phyloP scores from a whole-genome alignment of 306 rosid genomes.

The Acmispon strigosus region DNA sequence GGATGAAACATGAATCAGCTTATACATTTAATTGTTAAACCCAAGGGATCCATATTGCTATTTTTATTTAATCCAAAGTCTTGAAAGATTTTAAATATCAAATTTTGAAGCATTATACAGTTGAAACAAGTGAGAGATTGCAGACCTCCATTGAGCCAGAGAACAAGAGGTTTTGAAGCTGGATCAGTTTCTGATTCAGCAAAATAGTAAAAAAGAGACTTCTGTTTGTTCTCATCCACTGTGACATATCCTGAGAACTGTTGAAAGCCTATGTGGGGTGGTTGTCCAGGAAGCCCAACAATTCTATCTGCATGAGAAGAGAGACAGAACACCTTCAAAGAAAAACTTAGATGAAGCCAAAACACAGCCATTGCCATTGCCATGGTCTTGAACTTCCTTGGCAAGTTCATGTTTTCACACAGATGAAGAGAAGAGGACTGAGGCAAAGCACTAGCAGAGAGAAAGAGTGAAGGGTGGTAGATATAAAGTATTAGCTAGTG shows the following conservation, averaged over 20 bases:
- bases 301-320: conserved; percentile 38
- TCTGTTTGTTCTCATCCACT: conserved; percentile 39
- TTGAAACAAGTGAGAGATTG: conserved; percentile 8
- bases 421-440: background rate
- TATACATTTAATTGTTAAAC: background rate
- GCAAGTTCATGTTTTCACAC: conserved; percentile 23
- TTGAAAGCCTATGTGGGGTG: conserved; percentile 38
- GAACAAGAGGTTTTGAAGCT: conserved; percentile 68
- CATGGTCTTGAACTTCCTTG: conserved; percentile 9
- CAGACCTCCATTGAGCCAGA: conserved; percentile 77
- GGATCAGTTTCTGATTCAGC: conserved; percentile 58
- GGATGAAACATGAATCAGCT: background rate
- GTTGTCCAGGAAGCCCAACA: conserved; percentile 54
- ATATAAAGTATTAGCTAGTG: conserved; percentile 18
- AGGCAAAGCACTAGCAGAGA: background rate
- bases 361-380: conserved; percentile 10
- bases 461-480: background rate
- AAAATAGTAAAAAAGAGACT: conserved; percentile 57
- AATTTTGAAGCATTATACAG: conserved; percentile 4
- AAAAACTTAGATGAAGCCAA: conserved; percentile 20
- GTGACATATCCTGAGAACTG: conserved; percentile 64
- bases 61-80: background rate
- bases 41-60: background rate
- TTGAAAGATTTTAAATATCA: background rate
- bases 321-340: conserved; percentile 18